Conservation (phyloP, 1,284 basidiomycete genomes). For the Cryptococcus jaspeensis region DNA sequence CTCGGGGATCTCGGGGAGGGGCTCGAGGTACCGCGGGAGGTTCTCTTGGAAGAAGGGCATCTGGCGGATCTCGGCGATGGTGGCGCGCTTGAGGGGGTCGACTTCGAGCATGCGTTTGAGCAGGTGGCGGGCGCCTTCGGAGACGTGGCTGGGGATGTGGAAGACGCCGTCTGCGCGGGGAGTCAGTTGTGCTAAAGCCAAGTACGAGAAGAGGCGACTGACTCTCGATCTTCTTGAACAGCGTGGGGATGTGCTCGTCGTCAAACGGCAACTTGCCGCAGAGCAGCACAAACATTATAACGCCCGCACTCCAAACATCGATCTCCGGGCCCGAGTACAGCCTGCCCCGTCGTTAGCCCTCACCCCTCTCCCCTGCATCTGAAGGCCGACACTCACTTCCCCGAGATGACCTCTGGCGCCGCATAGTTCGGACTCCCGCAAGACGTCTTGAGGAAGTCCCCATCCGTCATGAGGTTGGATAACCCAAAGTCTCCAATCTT, state of each 20-base stretch:
- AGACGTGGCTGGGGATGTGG: conserved; percentile 74
- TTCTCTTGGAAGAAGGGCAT: conserved; percentile 85
- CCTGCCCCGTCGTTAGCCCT: conserved; percentile 26
- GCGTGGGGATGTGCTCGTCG: conserved; percentile 84
- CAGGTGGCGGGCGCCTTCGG: conserved; percentile 70
- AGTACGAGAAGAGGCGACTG: conserved; percentile 29
- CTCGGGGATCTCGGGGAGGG: conserved; percentile 68
- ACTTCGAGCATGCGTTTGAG: conserved; percentile 85
- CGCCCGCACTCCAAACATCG: conserved; percentile 96
- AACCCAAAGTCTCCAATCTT: conserved; percentile 97
- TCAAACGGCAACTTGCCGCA: conserved; percentile 90
- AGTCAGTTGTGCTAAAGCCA: conserved; percentile 3
- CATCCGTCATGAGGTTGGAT: conserved; percentile 90
- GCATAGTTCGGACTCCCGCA: conserved; percentile 96
- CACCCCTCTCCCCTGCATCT: neutral
- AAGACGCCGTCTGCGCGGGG: conserved; percentile 72
- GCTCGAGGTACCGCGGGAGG: conserved; percentile 81
- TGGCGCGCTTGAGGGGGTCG: conserved; percentile 89
- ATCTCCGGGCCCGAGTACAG: conserved; percentile 94
- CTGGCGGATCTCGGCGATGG: conserved; percentile 80
- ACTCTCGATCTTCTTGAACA: conserved; percentile 93
- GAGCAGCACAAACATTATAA: conserved; percentile 93
- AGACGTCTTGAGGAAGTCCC: conserved; percentile 89
- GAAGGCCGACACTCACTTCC: conserved; percentile 56
- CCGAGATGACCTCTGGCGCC: conserved; percentile 90